phyloP scores from a whole-genome alignment of 306 rosid species.

The Dryas octopetala region DNA sequence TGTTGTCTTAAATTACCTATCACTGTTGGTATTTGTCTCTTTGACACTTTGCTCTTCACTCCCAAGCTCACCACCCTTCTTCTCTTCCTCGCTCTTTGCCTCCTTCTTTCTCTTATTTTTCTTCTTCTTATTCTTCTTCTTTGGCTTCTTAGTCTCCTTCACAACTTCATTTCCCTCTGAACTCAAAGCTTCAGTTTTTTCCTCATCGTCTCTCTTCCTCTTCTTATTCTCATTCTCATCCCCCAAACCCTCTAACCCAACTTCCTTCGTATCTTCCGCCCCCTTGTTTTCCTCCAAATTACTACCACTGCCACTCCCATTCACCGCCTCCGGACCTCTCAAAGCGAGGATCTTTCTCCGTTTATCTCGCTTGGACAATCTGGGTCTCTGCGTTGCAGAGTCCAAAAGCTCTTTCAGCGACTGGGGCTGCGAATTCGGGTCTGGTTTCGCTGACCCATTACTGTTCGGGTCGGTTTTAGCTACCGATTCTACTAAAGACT shows the following conservation, averaged over 20 bases:
- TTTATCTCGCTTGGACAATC: constrained; percentile 77
- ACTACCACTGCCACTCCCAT: constrained; percentile 20
- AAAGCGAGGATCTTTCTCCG: constrained; percentile 47
- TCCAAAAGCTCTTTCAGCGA: constrained; percentile 52
- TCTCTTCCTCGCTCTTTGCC: constrained; percentile 28
- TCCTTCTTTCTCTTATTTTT: constrained; percentile 32
- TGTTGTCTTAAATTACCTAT: constrained; percentile 43
- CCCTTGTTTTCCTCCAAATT: constrained; percentile 12
- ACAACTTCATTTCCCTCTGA: constrained; percentile 31
- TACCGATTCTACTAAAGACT: constrained; percentile 29
- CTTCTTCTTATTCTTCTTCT: constrained; percentile 32
- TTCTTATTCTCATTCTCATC: constrained; percentile 25
- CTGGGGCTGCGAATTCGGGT: constrained; percentile 14
- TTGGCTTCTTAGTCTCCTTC: constrained; percentile 23
- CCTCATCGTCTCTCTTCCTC: constrained; percentile 26
- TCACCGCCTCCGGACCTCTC: constrained; percentile 23
- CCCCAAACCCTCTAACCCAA: constrained; percentile 18
- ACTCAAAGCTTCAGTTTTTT: constrained; percentile 11
- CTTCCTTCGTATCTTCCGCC: constrained; percentile 29
- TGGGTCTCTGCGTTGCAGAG: constrained; percentile 42
- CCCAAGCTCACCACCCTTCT: constrained; percentile 31
- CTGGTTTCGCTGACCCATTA: constrained; percentile 25
- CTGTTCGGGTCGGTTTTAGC: constrained; percentile 17
- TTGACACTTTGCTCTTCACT: constrained; percentile 27
- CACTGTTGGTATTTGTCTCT: constrained; percentile 32